These are phyloP conservation scores for Plasmodium fragile DNA, from an alignment of 169 alveolate species.

Conservation along the genomic window DNA sequence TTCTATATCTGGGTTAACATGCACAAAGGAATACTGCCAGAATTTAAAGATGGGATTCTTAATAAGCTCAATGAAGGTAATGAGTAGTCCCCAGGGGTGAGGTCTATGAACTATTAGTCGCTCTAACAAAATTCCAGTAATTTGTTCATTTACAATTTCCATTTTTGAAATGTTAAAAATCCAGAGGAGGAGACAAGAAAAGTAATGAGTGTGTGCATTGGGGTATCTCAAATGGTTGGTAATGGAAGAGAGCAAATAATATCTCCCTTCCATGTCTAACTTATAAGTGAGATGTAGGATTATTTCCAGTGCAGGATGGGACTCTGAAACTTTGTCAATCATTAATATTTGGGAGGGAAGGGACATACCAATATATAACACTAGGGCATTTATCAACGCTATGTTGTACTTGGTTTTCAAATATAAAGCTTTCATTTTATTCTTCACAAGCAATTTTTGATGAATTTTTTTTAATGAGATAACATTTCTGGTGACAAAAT, in stretches of 20 bases:
- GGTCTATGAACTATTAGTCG: conserved; percentile 94
- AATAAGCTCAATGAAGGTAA: conserved; percentile 95
- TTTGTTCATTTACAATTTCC: conserved; percentile 91
- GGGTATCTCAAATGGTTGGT: conserved; percentile 97
- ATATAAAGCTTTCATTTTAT: conserved; percentile 77
- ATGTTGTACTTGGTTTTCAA: conserved; percentile 84
- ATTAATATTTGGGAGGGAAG: conserved; percentile 44
- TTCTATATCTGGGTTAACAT: conserved; percentile 81
- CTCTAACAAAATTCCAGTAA: conserved; percentile 94
- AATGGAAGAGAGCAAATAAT: conserved; percentile 92
- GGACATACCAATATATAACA: conserved; percentile 85
- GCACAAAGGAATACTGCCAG: conserved; percentile 83
- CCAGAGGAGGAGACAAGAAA: conserved; percentile 90
- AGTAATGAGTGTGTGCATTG: conserved; percentile 95
- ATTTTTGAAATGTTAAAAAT: conserved; percentile 91
- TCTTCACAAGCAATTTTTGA: conserved; percentile 76
- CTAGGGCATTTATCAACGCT: conserved; percentile 86
- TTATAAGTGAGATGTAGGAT: conserved; percentile 83
- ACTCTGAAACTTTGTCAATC: conserved; percentile 29
- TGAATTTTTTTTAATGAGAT: conserved; percentile 62
- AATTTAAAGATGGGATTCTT: conserved; percentile 91
- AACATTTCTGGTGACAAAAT: conserved; percentile 37
- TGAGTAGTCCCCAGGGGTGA: conserved; percentile 98
- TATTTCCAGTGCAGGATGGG: conserved; percentile 85
- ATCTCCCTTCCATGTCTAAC: conserved; percentile 91